Evolutionary conservation across 345 rosid genomes (phyloP).

Genomic region (Lepidium africanum): DNA sequence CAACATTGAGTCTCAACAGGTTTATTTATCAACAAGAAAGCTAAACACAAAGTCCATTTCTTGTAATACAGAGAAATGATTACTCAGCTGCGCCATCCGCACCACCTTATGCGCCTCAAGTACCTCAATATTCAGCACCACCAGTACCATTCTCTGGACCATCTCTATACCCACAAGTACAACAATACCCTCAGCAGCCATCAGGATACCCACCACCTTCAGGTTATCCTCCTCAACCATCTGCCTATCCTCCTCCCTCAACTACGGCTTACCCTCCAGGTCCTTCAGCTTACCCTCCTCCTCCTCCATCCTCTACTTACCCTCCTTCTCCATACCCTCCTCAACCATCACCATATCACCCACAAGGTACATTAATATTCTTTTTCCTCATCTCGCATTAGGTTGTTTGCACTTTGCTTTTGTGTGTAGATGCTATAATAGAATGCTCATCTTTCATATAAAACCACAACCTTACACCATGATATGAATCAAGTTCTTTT

Average conservation of each 20-base stretch:
- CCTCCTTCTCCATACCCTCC: slow-evolving; percentile 35
- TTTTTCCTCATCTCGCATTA: not conserved
- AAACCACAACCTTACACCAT: not conserved
- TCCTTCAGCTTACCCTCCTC: slow-evolving; percentile 41
- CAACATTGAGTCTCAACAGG: not conserved
- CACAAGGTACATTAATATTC: slow-evolving; percentile 34
- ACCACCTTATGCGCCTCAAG: slow-evolving; percentile 37
- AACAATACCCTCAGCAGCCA: slow-evolving; percentile 29
- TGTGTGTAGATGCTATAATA: not conserved
- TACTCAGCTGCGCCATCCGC: slow-evolving; percentile 35
- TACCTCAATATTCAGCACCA: slow-evolving; percentile 27
- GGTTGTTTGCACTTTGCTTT: not conserved
- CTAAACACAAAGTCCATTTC: not conserved
- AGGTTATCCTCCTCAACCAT: slow-evolving; percentile 37
- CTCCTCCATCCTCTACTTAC: slow-evolving; percentile 32
- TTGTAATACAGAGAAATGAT: slow-evolving; percentile 40
- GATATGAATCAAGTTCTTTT: not conserved
- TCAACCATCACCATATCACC: slow-evolving; percentile 43
- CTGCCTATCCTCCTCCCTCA: slow-evolving; percentile 34
- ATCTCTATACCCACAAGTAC: slow-evolving; percentile 27
- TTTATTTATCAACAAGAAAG: not conserved
- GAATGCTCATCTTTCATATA: not conserved
- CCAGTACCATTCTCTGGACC: slow-evolving; percentile 30
- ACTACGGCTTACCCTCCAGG: slow-evolving; percentile 31
- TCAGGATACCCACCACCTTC: slow-evolving; percentile 32